Conservation (phyloP, 345 rosid genomes). For the Diplotaxis tenuifolia region DNA sequence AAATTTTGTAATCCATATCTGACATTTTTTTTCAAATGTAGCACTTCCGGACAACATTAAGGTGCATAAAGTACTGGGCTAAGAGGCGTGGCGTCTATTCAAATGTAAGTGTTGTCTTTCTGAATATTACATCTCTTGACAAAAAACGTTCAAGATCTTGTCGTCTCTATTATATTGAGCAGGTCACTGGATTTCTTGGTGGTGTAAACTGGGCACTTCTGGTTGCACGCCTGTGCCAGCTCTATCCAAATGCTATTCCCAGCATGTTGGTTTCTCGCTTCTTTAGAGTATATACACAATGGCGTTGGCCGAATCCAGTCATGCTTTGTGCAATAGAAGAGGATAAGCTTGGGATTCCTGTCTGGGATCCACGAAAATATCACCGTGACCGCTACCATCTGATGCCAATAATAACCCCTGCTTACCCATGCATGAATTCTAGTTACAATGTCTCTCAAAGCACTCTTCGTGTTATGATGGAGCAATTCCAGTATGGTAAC, state of each 20-base stretch:
- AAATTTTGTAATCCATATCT: slow-evolving; percentile 18
- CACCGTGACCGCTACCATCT: slow-evolving; percentile 61
- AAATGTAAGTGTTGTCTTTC: slow-evolving; percentile 44
- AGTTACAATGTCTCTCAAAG: slow-evolving; percentile 71
- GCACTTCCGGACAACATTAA: slow-evolving; percentile 58
- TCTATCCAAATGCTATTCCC: slow-evolving; percentile 73
- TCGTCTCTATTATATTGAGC: slow-evolving; percentile 5
- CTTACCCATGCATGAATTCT: slow-evolving; percentile 82
- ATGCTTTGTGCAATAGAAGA: slow-evolving; percentile 67
- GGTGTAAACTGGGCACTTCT: slow-evolving; percentile 78
- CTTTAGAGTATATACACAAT: slow-evolving; percentile 60
- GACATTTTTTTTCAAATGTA: slow-evolving; percentile 34
- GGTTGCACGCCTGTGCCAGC: slow-evolving; percentile 68
- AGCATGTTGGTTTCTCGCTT: slow-evolving; percentile 65
- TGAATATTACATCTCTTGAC: background rate
- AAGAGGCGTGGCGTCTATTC: slow-evolving; percentile 69
- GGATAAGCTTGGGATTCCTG: slow-evolving; percentile 55
- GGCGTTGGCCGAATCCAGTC: slow-evolving; percentile 84
- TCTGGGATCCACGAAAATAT: slow-evolving; percentile 69
- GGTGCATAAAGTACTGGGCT: slow-evolving; percentile 72
- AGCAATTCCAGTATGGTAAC: slow-evolving; percentile 61
- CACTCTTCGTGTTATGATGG: slow-evolving; percentile 64
- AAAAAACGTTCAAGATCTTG: background rate
- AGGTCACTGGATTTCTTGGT: slow-evolving; percentile 74
- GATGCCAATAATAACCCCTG: slow-evolving; percentile 78